Evolutionary conservation across 2,329 filamentous ascomycete genomes (phyloP).

Genomic region (Paramyrothecium sp.): DNA sequence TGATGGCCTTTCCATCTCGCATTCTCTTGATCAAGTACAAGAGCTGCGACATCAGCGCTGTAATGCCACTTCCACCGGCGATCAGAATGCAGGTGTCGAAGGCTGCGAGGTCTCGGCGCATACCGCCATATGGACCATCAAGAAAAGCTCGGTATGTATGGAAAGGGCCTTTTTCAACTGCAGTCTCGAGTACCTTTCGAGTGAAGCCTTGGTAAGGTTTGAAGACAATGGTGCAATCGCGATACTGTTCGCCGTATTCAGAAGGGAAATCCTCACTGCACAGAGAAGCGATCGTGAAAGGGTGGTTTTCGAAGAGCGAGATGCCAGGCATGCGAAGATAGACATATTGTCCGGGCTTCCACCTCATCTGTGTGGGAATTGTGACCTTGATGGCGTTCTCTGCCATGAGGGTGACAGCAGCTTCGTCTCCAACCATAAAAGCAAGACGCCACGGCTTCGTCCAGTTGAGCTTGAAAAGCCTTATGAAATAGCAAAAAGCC

Average conservation of each 20-base stretch:
- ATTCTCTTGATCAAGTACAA: slow-evolving; percentile 95
- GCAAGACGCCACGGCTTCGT: slow-evolving; percentile 73
- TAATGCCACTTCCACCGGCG: slow-evolving; percentile 92
- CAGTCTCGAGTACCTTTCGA: slow-evolving; percentile 76
- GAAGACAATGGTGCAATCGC: slow-evolving; percentile 89
- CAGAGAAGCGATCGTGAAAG: slow-evolving; percentile 90
- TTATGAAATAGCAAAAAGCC: slow-evolving; percentile 68
- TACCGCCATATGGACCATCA: slow-evolving; percentile 92
- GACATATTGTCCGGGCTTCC: slow-evolving; percentile 92
- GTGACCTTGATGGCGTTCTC: slow-evolving; percentile 96
- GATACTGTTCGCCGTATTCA: slow-evolving; percentile 81
- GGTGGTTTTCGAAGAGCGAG: slow-evolving; percentile 87
- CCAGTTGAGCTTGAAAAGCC: slow-evolving; percentile 90
- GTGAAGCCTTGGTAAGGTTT: slow-evolving; percentile 91
- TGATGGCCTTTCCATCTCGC: slow-evolving; percentile 91
- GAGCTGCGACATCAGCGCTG: slow-evolving; percentile 86
- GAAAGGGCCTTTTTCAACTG: slow-evolving; percentile 81
- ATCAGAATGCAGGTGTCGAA: slow-evolving; percentile 94
- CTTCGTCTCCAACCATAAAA: slow-evolving; percentile 88
- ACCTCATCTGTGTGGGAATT: slow-evolving; percentile 87
- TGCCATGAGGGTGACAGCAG: slow-evolving; percentile 82
- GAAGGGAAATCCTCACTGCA: slow-evolving; percentile 94
- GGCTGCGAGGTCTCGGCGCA: slow-evolving; percentile 83
- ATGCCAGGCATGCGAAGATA: slow-evolving; percentile 94
- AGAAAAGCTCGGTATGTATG: slow-evolving; percentile 91